Percentiles rank a stretch among this genome's conserved stretches.
Conservation (phyloP, 768 basidiomycete species). For the Mycena galericulata region DNA sequence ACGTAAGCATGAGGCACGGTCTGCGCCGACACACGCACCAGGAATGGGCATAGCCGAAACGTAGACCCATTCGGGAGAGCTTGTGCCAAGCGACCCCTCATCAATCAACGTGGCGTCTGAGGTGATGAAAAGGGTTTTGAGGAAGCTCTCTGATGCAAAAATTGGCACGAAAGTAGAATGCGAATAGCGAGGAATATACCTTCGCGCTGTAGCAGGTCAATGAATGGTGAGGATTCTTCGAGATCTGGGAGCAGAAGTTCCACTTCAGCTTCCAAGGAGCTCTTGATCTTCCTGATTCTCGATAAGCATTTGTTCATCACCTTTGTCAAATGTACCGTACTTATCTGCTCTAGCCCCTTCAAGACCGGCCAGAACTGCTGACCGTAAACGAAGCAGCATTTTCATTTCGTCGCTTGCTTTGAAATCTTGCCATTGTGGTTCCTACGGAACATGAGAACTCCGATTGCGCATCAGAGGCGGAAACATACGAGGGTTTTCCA, state of each 20-base stretch:
- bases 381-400: conserved; percentile 69
- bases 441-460: conserved; percentile 48
- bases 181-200: conserved; percentile 42
- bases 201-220: conserved; percentile 55
- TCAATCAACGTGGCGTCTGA: conserved; percentile 73
- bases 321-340: conserved; percentile 53
- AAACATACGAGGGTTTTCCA: conserved; percentile 78
- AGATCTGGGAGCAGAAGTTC: conserved; percentile 65
- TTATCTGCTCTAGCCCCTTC: conserved; percentile 84
- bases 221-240: conserved; percentile 36
- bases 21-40: conserved; percentile 50
- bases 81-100: conserved; percentile 53
- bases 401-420: conserved; percentile 73
- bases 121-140: conserved; percentile 85
- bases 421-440: conserved; percentile 70
- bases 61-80: conserved; percentile 64
- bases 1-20: conserved; percentile 4
- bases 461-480: background rate
- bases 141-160: conserved; percentile 61
- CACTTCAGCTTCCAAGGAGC: conserved; percentile 82
- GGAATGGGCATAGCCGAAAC: conserved; percentile 54
- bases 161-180: background rate
- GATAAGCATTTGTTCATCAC: background rate
- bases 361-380: conserved; percentile 70
- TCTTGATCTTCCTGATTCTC: conserved; percentile 69